A percentile compares a stretch with the other conserved stretches of the same genome.
phyloP scores from a whole-genome alignment of 2,329 filamentous ascomycete species.

The Apiospora sp. region DNA sequence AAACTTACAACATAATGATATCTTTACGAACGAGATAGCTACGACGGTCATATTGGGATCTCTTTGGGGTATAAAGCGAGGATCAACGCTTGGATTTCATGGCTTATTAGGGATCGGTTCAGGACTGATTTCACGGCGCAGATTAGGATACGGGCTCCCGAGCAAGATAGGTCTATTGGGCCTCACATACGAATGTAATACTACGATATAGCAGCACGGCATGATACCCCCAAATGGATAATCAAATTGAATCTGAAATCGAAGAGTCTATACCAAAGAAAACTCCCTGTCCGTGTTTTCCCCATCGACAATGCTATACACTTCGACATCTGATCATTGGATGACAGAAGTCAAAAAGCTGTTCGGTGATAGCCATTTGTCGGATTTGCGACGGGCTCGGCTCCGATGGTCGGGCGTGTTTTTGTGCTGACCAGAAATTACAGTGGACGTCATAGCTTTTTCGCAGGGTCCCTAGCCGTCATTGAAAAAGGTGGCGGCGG shows the following conservation, averaged over 20 bases:
- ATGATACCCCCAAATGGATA: constrained; percentile 14
- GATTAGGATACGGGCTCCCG: background rate
- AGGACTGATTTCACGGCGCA: background rate
- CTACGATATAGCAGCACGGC: background rate
- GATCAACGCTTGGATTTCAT: background rate
- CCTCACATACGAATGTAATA: constrained; percentile 3
- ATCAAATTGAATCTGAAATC: background rate
- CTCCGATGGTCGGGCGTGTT: constrained; percentile 8
- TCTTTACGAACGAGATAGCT: background rate
- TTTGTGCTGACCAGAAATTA: background rate
- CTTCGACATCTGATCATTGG: background rate
- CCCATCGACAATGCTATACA: no score
- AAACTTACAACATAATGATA: constrained; percentile 2
- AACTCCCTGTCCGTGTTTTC: background rate
- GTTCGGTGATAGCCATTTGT: background rate
- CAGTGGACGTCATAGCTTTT: constrained; percentile 16
- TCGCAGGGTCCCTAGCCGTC: background rate
- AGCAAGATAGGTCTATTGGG: background rate
- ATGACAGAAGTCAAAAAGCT: background rate
- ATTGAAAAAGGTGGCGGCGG: background rate
- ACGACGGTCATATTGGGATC: background rate
- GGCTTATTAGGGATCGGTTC: background rate
- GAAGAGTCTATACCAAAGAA: background rate
- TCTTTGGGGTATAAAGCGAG: background rate
- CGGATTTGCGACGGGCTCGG: background rate